Percentiles rank a stretch among this genome's conserved stretches.
phyloP scores from a whole-genome alignment of 176 grass and related monocot genomes.

The Zizania latifolia region DNA sequence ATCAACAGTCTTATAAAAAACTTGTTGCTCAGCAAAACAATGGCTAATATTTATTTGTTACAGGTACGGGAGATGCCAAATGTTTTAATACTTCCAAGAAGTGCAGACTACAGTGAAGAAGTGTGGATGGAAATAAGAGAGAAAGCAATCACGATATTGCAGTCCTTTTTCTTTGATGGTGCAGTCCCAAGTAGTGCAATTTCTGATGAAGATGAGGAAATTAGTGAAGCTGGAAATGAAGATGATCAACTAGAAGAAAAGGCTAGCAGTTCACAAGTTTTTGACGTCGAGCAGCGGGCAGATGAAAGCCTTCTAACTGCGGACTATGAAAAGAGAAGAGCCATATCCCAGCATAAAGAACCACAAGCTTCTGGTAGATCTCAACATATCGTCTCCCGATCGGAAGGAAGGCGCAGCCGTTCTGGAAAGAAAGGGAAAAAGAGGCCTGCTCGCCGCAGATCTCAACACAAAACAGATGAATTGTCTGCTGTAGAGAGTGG shows the following conservation, averaged over 20 bases:
- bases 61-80: conserved; percentile 98
- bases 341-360: conserved; percentile 47
- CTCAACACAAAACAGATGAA: conserved; percentile 69
- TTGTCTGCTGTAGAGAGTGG: conserved; percentile 66
- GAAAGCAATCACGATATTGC: conserved; percentile 81
- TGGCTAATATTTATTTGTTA: conserved; percentile 6
- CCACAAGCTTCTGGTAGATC: conserved; percentile 42
- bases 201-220: conserved; percentile 88
- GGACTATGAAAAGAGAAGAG: conserved; percentile 62
- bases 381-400: conserved; percentile 45
- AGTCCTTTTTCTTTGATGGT: conserved; percentile 94
- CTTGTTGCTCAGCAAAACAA: background rate
- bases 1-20: background rate
- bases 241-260: conserved; percentile 56
- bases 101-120: conserved; percentile 98
- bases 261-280: conserved; percentile 34
- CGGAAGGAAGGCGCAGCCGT: conserved; percentile 66
- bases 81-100: conserved; percentile 90
- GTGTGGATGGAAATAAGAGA: conserved; percentile 99
- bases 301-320: conserved; percentile 66
- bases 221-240: conserved; percentile 66
- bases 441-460: conserved; percentile 68
- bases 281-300: conserved; percentile 44
- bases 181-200: conserved; percentile 64
- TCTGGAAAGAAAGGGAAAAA: conserved; percentile 98